Percentiles rank a stretch among this genome's conserved stretches.
Evolutionary conservation across 1,139 yeast genomes (phyloP).

Genomic region (Scheffersomyces insectosa): DNA sequence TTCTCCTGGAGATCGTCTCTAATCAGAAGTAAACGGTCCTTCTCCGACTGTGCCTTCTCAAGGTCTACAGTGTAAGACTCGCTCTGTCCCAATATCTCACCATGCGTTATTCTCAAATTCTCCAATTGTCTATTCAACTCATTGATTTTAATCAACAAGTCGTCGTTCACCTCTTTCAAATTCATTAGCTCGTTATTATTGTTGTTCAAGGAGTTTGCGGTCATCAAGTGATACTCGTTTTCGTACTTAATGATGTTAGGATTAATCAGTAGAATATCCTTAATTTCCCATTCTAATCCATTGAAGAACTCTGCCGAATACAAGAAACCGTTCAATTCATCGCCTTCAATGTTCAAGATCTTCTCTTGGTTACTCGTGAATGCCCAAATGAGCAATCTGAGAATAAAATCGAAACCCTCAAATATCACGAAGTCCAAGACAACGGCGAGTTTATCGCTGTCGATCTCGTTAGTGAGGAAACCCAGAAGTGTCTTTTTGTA

Average conservation of each 20-base stretch:
- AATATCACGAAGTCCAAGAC: constrained; percentile 40
- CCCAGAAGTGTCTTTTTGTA: constrained; percentile 25
- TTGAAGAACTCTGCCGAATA: constrained; percentile 23
- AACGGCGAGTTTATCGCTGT: constrained; percentile 12
- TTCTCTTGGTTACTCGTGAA: constrained; percentile 19
- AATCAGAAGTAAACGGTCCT: constrained; percentile 17
- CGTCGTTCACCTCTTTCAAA: constrained; percentile 39
- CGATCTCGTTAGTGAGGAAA: constrained; percentile 22
- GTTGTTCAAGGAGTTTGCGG: constrained; percentile 41
- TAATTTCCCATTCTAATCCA: constrained; percentile 13
- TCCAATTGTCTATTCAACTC: constrained; percentile 33
- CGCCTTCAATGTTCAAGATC: constrained; percentile 28
- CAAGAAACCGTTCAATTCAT: constrained; percentile 29
- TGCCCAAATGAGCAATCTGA: constrained; percentile 28
- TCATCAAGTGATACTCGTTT: constrained; percentile 44
- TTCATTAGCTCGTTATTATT: constrained; percentile 42
- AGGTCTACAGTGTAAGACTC: constrained; percentile 29
- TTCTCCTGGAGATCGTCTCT: constrained; percentile 26
- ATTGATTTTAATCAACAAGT: constrained; percentile 28
- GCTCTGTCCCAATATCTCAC: constrained; percentile 40
- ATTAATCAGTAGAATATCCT: constrained; percentile 20
- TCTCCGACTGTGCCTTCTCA: constrained; percentile 21
- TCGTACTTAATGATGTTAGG: constrained; percentile 42
- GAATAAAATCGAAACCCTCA: constrained; percentile 42
- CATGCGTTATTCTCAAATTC: constrained; percentile 36